These are phyloP conservation scores for Penicillium sp. DNA, from an alignment of 2,329 filamentous ascomycete genomes.

Conservation along the genomic window DNA sequence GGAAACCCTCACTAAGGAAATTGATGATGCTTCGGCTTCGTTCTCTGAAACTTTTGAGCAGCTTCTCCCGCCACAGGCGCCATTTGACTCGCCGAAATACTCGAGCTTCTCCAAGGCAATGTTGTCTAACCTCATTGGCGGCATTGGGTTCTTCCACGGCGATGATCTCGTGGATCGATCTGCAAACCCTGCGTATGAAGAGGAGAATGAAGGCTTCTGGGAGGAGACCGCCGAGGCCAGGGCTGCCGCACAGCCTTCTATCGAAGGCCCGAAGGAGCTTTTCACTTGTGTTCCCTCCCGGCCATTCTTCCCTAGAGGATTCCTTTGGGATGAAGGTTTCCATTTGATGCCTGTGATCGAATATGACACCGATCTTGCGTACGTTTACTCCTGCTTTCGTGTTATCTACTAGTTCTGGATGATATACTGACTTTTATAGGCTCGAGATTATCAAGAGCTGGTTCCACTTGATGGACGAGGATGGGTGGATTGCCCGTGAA, in stretches of 20 bases:
- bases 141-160: slow-evolving; percentile 91
- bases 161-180: slow-evolving; percentile 81
- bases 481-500: slow-evolving; percentile 95
- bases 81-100: slow-evolving; percentile 67
- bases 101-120: slow-evolving; percentile 74
- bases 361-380: slow-evolving; percentile 83
- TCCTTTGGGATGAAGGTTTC: slow-evolving; percentile 97
- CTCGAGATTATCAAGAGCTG: slow-evolving; percentile 85
- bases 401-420: background rate
- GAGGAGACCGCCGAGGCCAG: slow-evolving; percentile 77
- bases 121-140: slow-evolving; percentile 87
- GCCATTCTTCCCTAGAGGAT: slow-evolving; percentile 91
- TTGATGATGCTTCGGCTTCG: slow-evolving; percentile 55
- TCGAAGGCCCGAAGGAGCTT: slow-evolving; percentile 76
- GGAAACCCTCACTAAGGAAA: slow-evolving; percentile 61
- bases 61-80: slow-evolving; percentile 63
- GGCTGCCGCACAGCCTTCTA: slow-evolving; percentile 55
- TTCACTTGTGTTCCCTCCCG: slow-evolving; percentile 87
- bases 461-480: slow-evolving; percentile 91
- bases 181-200: slow-evolving; percentile 84
- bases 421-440: slow-evolving; percentile 24
- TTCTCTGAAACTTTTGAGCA: slow-evolving; percentile 69
- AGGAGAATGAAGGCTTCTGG: slow-evolving; percentile 93
- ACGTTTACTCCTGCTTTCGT: slow-evolving; percentile 14
- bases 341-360: slow-evolving; percentile 84